Base-by-base conservation (phyloP, 2,329 filamentous ascomycete species). In the Botrytis hyacinthi region DNA sequence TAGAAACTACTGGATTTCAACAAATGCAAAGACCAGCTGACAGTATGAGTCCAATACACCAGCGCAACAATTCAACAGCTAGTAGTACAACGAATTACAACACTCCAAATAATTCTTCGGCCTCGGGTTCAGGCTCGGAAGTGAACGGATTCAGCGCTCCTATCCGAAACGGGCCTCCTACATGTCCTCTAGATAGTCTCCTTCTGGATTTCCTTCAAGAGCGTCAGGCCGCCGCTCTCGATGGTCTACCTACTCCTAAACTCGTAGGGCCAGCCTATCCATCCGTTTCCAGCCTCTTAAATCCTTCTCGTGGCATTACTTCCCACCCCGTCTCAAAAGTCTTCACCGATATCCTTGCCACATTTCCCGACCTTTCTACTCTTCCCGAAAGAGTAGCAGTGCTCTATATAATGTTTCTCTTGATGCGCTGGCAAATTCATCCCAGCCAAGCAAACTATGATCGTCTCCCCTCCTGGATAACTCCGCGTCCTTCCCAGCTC, bases 381-480 rank as follows among this genome's bases (percentile, higher is more conserved):
- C 86, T 97, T 0, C 94, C 94, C 0, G 94, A 97, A 82, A 91
- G 93, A 78, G 89, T 97, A 0, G 94, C 92, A 14, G 89, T 93
- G 10, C 86, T 97, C 12, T 97, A 95, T 81, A 85, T 92, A 80
- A 97, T 97, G 93, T 97, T 97, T 82, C 86, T 95, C 46, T 81
- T 94, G 76, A 93, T 96, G 91, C 88, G 91, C 60, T 97, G 94
- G 93, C 90, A 93, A 80, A 92, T 97, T 73, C 89, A 89, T 42
- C 93, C 94, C 0, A 93, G 93, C 0, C 86, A 87, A 74, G 91
- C 94, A 77, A 97, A 94, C 83, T 95, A 92, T 81, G 89, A 93
- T 37, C 87, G 92, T 6, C 83, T 97, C 18, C 94, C 94, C 0
- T 85, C 89, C 7, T 97, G 92, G 89, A 83, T 91, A 57, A 87